A percentile compares a stretch with the other conserved stretches of the same genome.
phyloP scores from a whole-genome alignment of 2,329 filamentous ascomycete genomes.

The Pseudocercospora musae region DNA sequence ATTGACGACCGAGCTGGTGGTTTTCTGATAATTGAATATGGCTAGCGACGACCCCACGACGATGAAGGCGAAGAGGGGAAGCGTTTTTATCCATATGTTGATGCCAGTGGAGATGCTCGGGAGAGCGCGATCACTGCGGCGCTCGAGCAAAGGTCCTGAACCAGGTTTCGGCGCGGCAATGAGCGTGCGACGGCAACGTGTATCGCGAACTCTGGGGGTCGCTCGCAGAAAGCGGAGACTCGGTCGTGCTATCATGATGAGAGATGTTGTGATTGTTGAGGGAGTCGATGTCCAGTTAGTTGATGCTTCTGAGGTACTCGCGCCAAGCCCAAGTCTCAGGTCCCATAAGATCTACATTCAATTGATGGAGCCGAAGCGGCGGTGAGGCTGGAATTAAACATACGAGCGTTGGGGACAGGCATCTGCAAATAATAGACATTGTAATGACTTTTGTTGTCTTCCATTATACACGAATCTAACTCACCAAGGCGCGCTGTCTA shows the following conservation, averaged over 20 bases:
- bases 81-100: slow-evolving; percentile 51
- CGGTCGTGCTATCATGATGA: slow-evolving; percentile 26
- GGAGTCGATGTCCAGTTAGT: background rate
- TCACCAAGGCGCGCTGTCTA: background rate
- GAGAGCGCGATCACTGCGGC: slow-evolving; percentile 53
- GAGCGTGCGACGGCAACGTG: slow-evolving; percentile 39
- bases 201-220: background rate
- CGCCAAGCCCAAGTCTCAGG: background rate
- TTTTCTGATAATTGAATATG: slow-evolving; percentile 99
- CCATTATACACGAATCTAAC: background rate
- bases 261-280: slow-evolving; percentile 1
- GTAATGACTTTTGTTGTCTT: background rate
- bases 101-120: slow-evolving; percentile 39
- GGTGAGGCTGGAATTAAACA: background rate
- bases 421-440: background rate
- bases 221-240: slow-evolving; percentile 21
- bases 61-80: slow-evolving; percentile 75
- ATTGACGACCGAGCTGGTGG: slow-evolving; percentile 74
- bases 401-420: background rate
- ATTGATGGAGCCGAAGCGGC: background rate
- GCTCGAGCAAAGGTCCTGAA: slow-evolving; percentile 51
- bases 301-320: background rate
- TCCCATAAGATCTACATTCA: background rate
- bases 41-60: slow-evolving; percentile 70
- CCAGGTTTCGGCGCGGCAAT: slow-evolving; percentile 50